These are phyloP conservation scores for Scleroderma citrinum DNA, from an alignment of 768 basidiomycete species.

Conservation along the genomic window DNA sequence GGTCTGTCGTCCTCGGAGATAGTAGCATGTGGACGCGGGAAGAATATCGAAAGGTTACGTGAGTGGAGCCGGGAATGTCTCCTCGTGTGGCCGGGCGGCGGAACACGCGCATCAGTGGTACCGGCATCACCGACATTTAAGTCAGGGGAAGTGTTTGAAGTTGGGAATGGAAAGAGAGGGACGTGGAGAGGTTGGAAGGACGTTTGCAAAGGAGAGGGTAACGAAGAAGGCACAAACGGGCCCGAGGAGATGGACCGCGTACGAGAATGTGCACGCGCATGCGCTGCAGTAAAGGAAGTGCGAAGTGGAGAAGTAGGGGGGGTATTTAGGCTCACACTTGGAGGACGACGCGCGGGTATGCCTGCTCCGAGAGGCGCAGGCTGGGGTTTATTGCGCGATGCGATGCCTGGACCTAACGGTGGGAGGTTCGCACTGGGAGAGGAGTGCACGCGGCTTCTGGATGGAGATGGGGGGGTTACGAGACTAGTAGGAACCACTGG, in stretches of 20 bases:
- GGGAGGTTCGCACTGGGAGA: slow-evolving; percentile 14
- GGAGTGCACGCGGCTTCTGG: slow-evolving; percentile 23
- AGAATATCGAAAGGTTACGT: slow-evolving; percentile 87
- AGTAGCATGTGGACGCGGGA: slow-evolving; percentile 62
- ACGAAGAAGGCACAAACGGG: slow-evolving; percentile 15
- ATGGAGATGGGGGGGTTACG: slow-evolving; percentile 12
- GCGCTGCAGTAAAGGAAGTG: slow-evolving; percentile 15
- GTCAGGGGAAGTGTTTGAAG: slow-evolving; percentile 14
- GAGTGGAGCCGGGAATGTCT: slow-evolving; percentile 77
- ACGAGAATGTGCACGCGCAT: slow-evolving; percentile 16
- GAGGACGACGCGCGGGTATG: slow-evolving; percentile 22
- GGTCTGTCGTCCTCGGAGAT: slow-evolving; percentile 63
- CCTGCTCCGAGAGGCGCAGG: slow-evolving; percentile 22
- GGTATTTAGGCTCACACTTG: slow-evolving; percentile 17
- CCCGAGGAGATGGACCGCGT: slow-evolving; percentile 31
- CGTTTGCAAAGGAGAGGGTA: slow-evolving; percentile 24
- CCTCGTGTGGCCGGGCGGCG: slow-evolving; percentile 26
- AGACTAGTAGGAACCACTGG: slow-evolving; percentile 5
- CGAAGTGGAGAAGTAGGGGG: slow-evolving; percentile 30
- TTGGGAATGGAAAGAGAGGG: slow-evolving; percentile 20
- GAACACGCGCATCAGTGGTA: neutral
- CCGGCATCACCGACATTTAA: slow-evolving; percentile 11
- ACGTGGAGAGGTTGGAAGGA: slow-evolving; percentile 22
- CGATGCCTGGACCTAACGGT: slow-evolving; percentile 15
- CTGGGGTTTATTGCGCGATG: slow-evolving; percentile 14